Conservation (phyloP, 2,329 filamentous ascomycete species). For the Pezicula neosporulosa region DNA sequence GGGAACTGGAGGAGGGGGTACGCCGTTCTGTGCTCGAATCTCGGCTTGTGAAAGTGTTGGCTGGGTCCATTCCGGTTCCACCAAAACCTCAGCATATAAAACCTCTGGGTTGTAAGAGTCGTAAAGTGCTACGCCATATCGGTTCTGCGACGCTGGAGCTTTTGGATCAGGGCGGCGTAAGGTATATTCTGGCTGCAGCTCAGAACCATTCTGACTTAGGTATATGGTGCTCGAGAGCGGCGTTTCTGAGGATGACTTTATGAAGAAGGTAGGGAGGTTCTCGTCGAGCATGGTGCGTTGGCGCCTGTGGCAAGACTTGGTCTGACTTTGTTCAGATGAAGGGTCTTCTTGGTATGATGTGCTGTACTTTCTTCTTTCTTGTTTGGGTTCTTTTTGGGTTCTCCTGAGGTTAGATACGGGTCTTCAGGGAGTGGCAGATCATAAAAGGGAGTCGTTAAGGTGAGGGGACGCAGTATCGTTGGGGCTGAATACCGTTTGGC, state of each 20-base stretch:
- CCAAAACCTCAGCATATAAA: slow-evolving; percentile 81
- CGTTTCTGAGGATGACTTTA: slow-evolving; percentile 47
- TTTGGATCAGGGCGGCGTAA: slow-evolving; percentile 72
- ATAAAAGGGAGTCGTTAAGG: too few species aligned
- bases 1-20: slow-evolving; percentile 63
- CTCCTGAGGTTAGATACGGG: too few species aligned
- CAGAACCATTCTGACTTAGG: slow-evolving; percentile 71
- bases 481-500: too few species aligned
- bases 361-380: too few species aligned
- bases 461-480: too few species aligned
- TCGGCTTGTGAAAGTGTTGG: slow-evolving; percentile 79
- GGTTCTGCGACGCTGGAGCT: slow-evolving; percentile 68
- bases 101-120: slow-evolving; percentile 79
- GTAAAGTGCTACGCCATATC: slow-evolving; percentile 82
- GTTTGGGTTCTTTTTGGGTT: too few species aligned
- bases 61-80: slow-evolving; percentile 82
- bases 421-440: too few species aligned
- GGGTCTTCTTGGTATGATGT: too few species aligned
- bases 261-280: slow-evolving; percentile 75
- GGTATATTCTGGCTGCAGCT: slow-evolving; percentile 77
- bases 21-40: slow-evolving; percentile 65
- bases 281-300: slow-evolving; percentile 76
- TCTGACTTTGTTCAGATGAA: too few species aligned
- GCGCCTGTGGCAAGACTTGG: not conserved
- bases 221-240: slow-evolving; percentile 52